These are phyloP conservation scores for Fusarium annulatum DNA, from an alignment of 2,329 filamentous ascomycete genomes.

Conservation along the genomic window DNA sequence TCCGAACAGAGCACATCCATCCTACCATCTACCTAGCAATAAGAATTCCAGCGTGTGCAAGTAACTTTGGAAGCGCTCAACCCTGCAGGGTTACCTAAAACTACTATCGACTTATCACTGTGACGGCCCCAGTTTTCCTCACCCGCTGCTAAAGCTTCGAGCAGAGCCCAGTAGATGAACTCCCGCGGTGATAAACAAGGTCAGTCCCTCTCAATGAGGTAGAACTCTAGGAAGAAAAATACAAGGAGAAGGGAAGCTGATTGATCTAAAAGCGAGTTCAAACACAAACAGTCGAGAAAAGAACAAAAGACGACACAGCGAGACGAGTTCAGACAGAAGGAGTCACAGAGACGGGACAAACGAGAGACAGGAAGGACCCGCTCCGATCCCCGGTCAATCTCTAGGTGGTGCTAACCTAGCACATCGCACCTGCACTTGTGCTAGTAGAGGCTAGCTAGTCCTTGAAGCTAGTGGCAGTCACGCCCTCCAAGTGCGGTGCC, in stretches of 20 bases:
- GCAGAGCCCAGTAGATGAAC: constrained; percentile 9
- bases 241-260: neutral
- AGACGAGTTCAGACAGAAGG: constrained; percentile 27
- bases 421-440: constrained; percentile 8
- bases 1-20: neutral
- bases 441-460: constrained; percentile 3
- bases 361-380: constrained; percentile 24
- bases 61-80: constrained; percentile 16
- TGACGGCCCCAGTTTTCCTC: constrained; percentile 24
- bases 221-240: neutral
- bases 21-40: neutral
- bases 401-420: constrained; percentile 13
- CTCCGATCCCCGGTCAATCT: constrained; percentile 29
- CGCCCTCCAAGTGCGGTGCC: constrained; percentile 15
- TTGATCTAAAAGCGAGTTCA: neutral
- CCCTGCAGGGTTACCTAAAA: constrained; percentile 29
- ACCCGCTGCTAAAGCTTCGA: constrained; percentile 17
- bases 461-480: constrained; percentile 29
- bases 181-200: constrained; percentile 11
- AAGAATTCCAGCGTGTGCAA: constrained; percentile 2
- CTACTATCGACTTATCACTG: constrained; percentile 24
- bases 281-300: neutral
- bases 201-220: neutral
- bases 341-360: constrained; percentile 20
- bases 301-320: neutral